These are phyloP conservation scores for Globisporangium solare DNA, from an alignment of 352 stramenopile species.

Conservation along the genomic window DNA sequence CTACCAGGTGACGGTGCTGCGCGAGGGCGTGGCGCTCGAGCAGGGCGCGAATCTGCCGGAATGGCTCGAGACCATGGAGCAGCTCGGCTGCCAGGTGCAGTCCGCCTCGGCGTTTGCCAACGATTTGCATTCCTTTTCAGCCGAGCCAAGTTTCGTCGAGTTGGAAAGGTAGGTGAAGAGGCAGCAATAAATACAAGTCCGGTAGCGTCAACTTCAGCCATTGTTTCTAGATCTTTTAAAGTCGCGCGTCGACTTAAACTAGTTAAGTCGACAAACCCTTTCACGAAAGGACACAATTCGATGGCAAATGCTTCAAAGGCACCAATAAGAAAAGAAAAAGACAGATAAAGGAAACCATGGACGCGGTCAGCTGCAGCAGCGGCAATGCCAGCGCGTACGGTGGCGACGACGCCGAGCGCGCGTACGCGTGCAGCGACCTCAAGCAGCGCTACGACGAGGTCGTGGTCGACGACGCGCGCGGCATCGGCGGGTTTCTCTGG, in stretches of 20 bases:
- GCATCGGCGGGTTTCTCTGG: conserved; percentile 40
- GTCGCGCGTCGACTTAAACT: conserved; percentile 1
- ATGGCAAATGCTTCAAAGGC: not conserved
- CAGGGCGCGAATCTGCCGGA: conserved; percentile 3
- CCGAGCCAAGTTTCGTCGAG: not conserved
- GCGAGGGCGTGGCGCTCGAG: conserved; percentile 53
- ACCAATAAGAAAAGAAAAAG: conserved; percentile 1
- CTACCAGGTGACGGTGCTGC: conserved; percentile 81
- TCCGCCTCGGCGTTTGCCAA: conserved; percentile 21
- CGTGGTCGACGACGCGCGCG: conserved; percentile 16
- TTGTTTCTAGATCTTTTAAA: not conserved
- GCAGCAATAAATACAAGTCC: not conserved
- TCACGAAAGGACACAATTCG: not conserved
- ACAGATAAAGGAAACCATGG: conserved; percentile 5
- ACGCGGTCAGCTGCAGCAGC: no score
- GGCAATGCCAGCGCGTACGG: not conserved
- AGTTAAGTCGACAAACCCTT: not conserved
- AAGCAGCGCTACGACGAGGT: conserved; percentile 13
- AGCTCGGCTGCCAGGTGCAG: conserved; percentile 30
- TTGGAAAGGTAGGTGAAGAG: not conserved
- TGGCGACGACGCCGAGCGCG: conserved; percentile 8
- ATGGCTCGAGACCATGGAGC: conserved; percentile 22
- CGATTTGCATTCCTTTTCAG: conserved; percentile 35
- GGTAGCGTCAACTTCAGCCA: not conserved
- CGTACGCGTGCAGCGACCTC: conserved; percentile 16